Percentiles rank a stretch among this genome's conserved stretches.
Conservation (phyloP, 2,329 filamentous ascomycete species). For the Trichoderma hamatum region DNA sequence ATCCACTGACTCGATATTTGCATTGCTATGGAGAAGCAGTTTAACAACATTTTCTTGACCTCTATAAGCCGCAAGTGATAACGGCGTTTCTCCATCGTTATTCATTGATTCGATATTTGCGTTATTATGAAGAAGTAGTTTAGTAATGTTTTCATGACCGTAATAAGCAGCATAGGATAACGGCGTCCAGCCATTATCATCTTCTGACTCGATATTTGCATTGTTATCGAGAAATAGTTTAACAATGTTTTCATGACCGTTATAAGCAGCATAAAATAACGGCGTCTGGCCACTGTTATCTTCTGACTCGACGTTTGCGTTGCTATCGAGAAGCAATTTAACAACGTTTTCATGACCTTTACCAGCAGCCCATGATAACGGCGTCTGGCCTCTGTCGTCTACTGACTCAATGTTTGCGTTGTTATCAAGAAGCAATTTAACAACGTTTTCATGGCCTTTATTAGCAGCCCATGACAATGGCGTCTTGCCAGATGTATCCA, state of each 20-base stretch:
- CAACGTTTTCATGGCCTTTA: too few species aligned
- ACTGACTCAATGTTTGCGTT: too few species aligned
- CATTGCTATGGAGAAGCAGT: too few species aligned
- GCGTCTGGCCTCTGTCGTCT: neutral
- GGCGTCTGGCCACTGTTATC: neutral
- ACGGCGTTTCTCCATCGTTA: too few species aligned
- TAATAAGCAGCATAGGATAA: neutral
- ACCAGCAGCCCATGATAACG: neutral
- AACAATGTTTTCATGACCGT: neutral
- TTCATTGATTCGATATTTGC: too few species aligned
- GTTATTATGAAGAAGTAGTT: too few species aligned
- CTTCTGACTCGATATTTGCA: neutral
- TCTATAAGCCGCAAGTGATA: too few species aligned
- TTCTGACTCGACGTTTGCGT: neutral
- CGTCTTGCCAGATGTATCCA: accelerated
- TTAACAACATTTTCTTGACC: too few species aligned
- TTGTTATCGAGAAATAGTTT: neutral
- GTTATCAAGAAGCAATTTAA: too few species aligned
- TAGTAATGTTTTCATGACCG: neutral
- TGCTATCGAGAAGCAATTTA: neutral
- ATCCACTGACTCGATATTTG: too few species aligned
- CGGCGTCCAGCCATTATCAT: neutral
- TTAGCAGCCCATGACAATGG: neutral
- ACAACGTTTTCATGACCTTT: neutral
- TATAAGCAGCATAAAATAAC: neutral